Base-by-base conservation (phyloP, 345 rosid genomes). In the Cardamine occulta region DNA sequence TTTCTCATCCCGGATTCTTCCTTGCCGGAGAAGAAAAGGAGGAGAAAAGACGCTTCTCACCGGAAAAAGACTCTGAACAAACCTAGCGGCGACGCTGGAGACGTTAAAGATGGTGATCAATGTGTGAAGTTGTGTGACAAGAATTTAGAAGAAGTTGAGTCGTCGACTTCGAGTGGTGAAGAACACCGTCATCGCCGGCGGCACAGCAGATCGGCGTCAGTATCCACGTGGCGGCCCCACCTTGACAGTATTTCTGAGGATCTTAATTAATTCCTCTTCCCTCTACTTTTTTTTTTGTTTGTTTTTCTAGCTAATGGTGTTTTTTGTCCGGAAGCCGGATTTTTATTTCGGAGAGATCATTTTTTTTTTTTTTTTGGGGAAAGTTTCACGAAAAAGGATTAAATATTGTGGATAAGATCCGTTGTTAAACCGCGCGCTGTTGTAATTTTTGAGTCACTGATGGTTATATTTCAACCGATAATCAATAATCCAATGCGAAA, bases 171-270 rank as follows among this genome's bases (percentile, higher is more conserved):
- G 54, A 29, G 42, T 72, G 7, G 76, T 68, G 31, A 83, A 88
- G 79, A 86, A 72, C 72, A 72, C 51, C 80, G 14, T 84, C 81
- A 35, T 83, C 89, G 79, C 1, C 90, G 91, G 44, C 85, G 87
- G 5, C 85, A 79, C 48, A 86, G 93, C 65, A 79, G 86, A 55
- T 75, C 74, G 34, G 68, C 89, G 48, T 81, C 86, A 5, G 79
- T 63, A 29, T 79, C 83, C 45, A 87, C 77, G 60, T 92, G 97
- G 97, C 88, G 68, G 65, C 99, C 97, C 44, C 85, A 83, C 74
- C 90, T 95, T 5, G 82, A 79, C 21, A 92, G 96, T 85, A 95
- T 92, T 70, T 66, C 80, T 28, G 99, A 95, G 80, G 96, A 91
- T 82, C 86, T 75, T 74, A 28, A 4, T 58, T 68, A 66, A 31